Base-by-base conservation (phyloP, 257 asterid genomes). In the Przewalskia tangutica region DNA sequence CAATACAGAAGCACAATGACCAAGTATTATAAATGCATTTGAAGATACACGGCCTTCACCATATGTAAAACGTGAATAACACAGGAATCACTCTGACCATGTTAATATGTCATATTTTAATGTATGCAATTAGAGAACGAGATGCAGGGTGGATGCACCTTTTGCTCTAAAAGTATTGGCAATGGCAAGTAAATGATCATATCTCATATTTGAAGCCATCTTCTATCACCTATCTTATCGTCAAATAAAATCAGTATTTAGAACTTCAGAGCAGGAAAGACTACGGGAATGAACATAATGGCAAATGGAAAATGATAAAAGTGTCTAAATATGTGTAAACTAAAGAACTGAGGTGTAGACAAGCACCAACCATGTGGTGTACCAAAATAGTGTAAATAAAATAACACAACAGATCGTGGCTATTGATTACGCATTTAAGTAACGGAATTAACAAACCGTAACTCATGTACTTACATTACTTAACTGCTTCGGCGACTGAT, bases 401-500 rank as follows among this genome's bases (percentile, higher is more conserved):
- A 46, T 18, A 71, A 50, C 9, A 34, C 34, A 73, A 73, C 60
- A 73, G 44, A 5, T 50, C 62, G 11, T 12, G 40, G 42, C 32
- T 44, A 62, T 17, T 66, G 27, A 32, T 51, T 53, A 38, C 36
- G 40, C 71, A 78, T 68, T 18, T 82, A 76, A 51, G 76, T 36
- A 56, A 78, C 54, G 17, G 34, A 83, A 14, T 38, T 66, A 14
- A 65, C 51, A 13, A 16, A 58, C 32, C 32, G 1, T 27, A 27
- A 2, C 40, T 42, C 11, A 42, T 82, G 82, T 80, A 73, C 91
- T 89, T 87, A 89, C 91, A 32, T 88, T 86, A 85, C 84, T 84
- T 84, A 85, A 83, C 81, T 81, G 89, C 84, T 85, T 53, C 8
- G 90, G 91, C 3, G 89, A 90, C 81, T 56, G 76, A 65, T 62